Evolutionary conservation across 225 moss, liverwort and hornwort genomes (phyloP).

Genomic region (Marchantia paleacea): DNA sequence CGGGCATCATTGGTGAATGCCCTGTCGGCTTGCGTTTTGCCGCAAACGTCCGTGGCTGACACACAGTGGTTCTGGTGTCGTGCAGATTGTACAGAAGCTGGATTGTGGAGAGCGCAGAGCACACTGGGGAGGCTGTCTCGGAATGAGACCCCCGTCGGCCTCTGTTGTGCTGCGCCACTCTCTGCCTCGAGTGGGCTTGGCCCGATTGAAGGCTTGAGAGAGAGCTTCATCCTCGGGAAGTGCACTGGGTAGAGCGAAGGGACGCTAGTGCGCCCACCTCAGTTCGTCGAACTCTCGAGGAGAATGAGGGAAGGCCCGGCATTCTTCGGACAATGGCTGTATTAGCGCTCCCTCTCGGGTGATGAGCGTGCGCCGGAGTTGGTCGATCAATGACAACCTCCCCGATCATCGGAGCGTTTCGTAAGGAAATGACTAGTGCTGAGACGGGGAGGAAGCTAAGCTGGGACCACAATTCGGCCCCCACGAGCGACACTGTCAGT

Average conservation of each 20-base stretch:
- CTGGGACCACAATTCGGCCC: constrained; percentile 40
- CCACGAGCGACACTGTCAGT: constrained; percentile 37
- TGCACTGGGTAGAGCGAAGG: too few relatives aligned
- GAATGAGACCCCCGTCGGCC: constrained; percentile 11
- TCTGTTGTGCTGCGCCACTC: not conserved
- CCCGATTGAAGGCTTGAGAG: not conserved
- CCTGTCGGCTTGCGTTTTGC: not conserved
- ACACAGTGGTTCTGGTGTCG: not conserved
- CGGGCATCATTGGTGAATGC: not conserved
- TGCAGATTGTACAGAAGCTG: not conserved
- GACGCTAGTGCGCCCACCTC: too few relatives aligned
- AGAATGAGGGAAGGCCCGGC: constrained; percentile 14
- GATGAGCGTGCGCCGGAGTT: not conserved
- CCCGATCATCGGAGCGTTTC: constrained; percentile 25
- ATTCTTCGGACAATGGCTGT: not conserved
- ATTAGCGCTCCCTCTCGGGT: constrained; percentile 10
- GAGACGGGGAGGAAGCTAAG: constrained; percentile 36
- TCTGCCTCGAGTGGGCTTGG: not conserved
- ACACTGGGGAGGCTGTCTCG: not conserved
- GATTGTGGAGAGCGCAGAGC: not conserved
- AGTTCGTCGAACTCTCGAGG: not conserved
- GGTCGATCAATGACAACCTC: constrained; percentile 37
- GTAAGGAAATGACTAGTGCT: constrained; percentile 42
- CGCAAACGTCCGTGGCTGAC: not conserved
- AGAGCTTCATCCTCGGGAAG: not conserved